Evolutionary conservation across 1,284 basidiomycete species (phyloP), one percentile per base, ranked within the genome.

Genomic region (Marasmius oreades): DNA sequence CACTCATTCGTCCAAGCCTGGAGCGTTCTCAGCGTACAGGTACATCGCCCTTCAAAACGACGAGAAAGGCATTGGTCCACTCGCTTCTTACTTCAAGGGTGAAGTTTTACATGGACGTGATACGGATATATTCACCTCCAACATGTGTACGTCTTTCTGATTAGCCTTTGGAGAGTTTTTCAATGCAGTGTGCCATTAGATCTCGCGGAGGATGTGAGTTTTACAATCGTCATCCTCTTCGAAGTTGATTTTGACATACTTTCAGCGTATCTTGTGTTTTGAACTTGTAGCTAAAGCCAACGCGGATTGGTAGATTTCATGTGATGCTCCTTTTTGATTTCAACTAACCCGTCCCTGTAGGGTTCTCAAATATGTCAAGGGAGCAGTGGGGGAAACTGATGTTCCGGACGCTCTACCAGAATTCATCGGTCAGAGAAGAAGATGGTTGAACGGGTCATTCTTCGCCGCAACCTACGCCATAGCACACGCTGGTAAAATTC

Each of bases 21-120:
- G 95, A 43, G 95, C 95, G 7, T 98, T 98, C 73, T 97, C 94
- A 0, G 94, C 94, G 0, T 96, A 96, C 69, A 78, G 90, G 51
- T 95, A 93, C 67, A 93, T 93, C 61, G 94, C 94, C 0, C 70
- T 97, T 50, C 88, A 94, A 70, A 98, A 99, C 66, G 85, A 96
- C 69, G 84, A 87, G 56, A 77, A 83, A 37, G 95, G 95, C 0
- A 76, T 82, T 20, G 97, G 96, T 0, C 97, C 97, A 0, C 75
- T 99, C 0, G 90, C 92, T 0, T 93, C 91, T 0, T 99, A 99
- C 72, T 99, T 99, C 78, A 95, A 97, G 69, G 96, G 97, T 26
- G 97, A 99, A 70, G 85, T 92, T 33, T 73, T 98, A 48, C 87
- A 94, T 62, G 93, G 93, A 7, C 84, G 87, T 22, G 93, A 97